Base-by-base conservation (phyloP, 805 yeast species). In the Yarrowia sp. region DNA sequence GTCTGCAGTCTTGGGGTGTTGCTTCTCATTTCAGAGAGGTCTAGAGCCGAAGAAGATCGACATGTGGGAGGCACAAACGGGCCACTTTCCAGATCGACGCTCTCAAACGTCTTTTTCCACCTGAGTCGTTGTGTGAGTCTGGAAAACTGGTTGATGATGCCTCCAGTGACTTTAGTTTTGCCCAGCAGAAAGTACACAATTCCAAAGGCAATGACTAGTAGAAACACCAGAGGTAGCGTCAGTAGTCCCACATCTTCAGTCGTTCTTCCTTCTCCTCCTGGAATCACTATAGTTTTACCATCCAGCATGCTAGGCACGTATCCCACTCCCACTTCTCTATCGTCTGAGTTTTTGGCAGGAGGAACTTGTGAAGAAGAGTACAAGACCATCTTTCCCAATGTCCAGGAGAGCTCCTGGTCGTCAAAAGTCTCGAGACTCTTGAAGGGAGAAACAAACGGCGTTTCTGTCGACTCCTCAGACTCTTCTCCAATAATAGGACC, bases 401-500 rank as follows among this genome's bases (percentile, higher is more conserved):
- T 94, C 99, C 99, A 95, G 0, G 97, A 90, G 17, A 95, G 80
- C 72, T 95, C 99, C 5, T 87, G 85, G 1, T 96, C 97, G 69
- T 91, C 84, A 39, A 95, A 86, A 17, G 87, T 83, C 67, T 88
- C 87, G 0, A 95, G 92, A 69, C 96, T 89, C 77, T 89, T 92
- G 77, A 95, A 92, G 0, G 93, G 88, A 43, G 88, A 75, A 81
- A 73, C 65, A 68, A 74, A 75, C n/a, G 72, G 66, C 33, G 66
- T 30, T n/a, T 66, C 65, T 13, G 66, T 17, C 9, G 46, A 17
- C 14, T 47, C 70, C 56, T 36, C 60, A 42, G 24, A 66, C 8
- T 15, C 68, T 14, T 34, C 50, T 3, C 34, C 66, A 9, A 42
- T 73, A 74, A 34, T 38, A 20, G 66, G 55, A 9, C 64, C 50